Evolutionary conservation across 2,329 filamentous ascomycete species (phyloP).

Genomic region (Fusarium veterinarium): DNA sequence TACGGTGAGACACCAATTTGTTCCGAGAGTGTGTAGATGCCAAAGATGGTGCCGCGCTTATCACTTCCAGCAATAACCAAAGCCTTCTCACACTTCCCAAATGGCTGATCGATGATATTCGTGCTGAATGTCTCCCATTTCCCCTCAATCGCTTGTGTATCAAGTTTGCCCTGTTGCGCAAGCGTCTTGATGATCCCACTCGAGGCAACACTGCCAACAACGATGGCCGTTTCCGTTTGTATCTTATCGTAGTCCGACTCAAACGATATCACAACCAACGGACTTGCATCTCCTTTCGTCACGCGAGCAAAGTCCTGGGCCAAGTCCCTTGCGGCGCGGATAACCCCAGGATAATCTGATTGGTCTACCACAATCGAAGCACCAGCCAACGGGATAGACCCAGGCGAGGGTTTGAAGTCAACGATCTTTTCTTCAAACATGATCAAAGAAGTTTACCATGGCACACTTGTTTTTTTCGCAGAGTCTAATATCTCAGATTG

Average conservation of each 20-base stretch:
- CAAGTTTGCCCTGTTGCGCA: neutral
- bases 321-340: conserved; percentile 27
- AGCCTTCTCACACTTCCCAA: neutral
- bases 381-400: conserved; percentile 9
- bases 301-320: conserved; percentile 20
- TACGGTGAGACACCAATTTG: conserved; percentile 35
- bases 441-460: neutral
- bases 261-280: neutral
- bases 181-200: conserved; percentile 6
- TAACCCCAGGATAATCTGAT: conserved; percentile 16
- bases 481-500: neutral
- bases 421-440: conserved; percentile 31
- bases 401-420: neutral
- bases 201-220: conserved; percentile 3
- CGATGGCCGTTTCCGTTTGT: neutral
- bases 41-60: conserved; percentile 27
- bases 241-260: neutral
- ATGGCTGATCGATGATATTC: neutral
- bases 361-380: conserved; percentile 24
- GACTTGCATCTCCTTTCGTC: neutral
- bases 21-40: conserved; percentile 25
- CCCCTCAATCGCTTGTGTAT: neutral
- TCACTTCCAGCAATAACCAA: conserved; percentile 20
- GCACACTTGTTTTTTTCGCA: fast-evolving
- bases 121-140: conserved; percentile 34